Evolutionary conservation across 768 basidiomycete genomes (phyloP).

Genomic region (Suillus paluster): DNA sequence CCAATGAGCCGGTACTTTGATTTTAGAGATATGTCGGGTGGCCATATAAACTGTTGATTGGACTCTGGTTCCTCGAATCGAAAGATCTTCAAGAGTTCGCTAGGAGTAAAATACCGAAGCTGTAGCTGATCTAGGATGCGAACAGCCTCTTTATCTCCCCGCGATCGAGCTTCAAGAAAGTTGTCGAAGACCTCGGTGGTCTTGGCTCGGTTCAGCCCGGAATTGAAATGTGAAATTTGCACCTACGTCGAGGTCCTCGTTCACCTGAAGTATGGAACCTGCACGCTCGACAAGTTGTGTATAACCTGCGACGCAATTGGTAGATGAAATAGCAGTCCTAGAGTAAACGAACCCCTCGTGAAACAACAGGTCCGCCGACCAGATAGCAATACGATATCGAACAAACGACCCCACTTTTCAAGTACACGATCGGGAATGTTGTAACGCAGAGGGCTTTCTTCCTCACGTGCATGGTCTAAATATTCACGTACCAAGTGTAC

Average conservation of each 20-base stretch:
- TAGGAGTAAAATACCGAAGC: constrained; percentile 77
- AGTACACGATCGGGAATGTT: constrained; percentile 65
- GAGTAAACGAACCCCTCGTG: constrained; percentile 59
- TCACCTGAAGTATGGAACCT: constrained; percentile 78
- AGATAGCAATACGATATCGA: constrained; percentile 77
- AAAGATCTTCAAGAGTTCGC: constrained; percentile 72
- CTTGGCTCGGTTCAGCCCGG: constrained; percentile 39
- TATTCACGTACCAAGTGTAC: constrained; percentile 15
- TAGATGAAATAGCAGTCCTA: background rate
- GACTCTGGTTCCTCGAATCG: constrained; percentile 45
- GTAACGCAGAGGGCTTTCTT: constrained; percentile 28
- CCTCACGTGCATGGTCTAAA: constrained; percentile 15
- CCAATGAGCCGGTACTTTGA: constrained; percentile 79
- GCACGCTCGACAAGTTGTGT: constrained; percentile 77
- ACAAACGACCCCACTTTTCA: constrained; percentile 75
- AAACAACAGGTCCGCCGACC: constrained; percentile 75
- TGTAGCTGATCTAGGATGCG: constrained; percentile 59
- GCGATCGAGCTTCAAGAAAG: constrained; percentile 52
- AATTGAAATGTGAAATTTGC: background rate
- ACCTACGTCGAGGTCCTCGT: constrained; percentile 64
- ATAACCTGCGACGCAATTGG: constrained; percentile 54
- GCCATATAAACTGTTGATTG: constrained; percentile 59
- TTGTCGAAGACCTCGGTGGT: constrained; percentile 60
- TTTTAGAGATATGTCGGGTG: constrained; percentile 59
- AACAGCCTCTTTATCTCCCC: constrained; percentile 48